Evolutionary conservation across 169 alveolate genomes (phyloP).

Genomic region (Plasmodium coatneyi): DNA sequence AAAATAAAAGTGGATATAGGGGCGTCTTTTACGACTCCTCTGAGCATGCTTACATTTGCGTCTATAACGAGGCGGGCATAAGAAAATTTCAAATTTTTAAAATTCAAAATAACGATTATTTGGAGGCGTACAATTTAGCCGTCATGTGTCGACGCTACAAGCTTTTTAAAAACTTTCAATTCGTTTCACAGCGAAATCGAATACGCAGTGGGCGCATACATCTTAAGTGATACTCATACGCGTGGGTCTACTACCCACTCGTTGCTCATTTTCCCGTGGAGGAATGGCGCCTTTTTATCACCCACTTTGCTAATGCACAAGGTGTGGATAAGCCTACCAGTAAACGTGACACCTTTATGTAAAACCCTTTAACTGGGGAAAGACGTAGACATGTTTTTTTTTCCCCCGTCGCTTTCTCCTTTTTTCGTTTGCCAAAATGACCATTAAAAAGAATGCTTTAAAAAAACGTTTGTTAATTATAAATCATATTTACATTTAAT

Average conservation of each 20-base stretch:
- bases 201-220: slow-evolving; percentile 79
- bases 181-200: slow-evolving; percentile 80
- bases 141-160: slow-evolving; percentile 80
- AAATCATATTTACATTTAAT: not conserved
- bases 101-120: slow-evolving; percentile 78
- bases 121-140: slow-evolving; percentile 80
- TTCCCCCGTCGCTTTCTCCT: not conserved
- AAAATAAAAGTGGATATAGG: slow-evolving; percentile 83
- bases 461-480: not conserved
- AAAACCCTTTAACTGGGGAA: not conserved
- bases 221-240: slow-evolving; percentile 40
- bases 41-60: slow-evolving; percentile 78
- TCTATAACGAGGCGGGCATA: slow-evolving; percentile 81
- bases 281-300: not conserved
- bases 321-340: not conserved
- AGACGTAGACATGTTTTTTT: not conserved
- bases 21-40: slow-evolving; percentile 83
- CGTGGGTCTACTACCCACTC: not conserved
- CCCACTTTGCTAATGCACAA: not conserved
- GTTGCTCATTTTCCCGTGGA: not conserved
- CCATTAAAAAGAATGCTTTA: not conserved
- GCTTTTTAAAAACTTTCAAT: slow-evolving; percentile 80
- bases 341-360: not conserved
- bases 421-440: not conserved
- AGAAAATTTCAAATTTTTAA: slow-evolving; percentile 81